Evolutionary conservation across 2,329 filamentous ascomycete species (phyloP), one percentile per base, ranked within the genome.

Genomic region (Curvularia eragrostidis): DNA sequence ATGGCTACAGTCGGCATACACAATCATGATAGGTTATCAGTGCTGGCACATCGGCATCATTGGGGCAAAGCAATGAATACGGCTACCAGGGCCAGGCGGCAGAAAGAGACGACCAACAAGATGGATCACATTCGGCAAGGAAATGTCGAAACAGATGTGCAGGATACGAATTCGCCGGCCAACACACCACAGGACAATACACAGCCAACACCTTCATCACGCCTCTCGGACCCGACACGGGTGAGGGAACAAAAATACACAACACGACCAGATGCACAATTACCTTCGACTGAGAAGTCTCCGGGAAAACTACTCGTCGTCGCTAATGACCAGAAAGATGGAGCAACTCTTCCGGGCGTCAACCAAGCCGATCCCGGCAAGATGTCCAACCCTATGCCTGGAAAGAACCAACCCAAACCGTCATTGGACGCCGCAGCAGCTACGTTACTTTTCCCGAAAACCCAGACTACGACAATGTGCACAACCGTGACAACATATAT

Each of bases 371-470:
- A 57, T 24, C 54, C 54, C 23, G 43, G 26, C 0, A 21, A 26
- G 13, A 54, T 54, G 18, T 32, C 18, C 12, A 48, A 38, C 9
- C 48, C 48, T 4, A 59, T 61, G 55, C 56, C 59, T 7, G 59
- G 59, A 18, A 55, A 59, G 23, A 61, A 59, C 8, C 59, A 61
- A 34, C 59, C 59, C 3, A 52, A 51, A 10, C 50, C 54, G n/a
- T 42, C 48, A 2, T 43, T 52, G 34, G 52, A 21, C 42, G 44
- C 55, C 18, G 44, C 46, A n/a, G 34, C 39, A 19, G 50, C 34
- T 15, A 15, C 38, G 7, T 32, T 41, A 7, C 21, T 28, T 21
- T 23, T 19, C 9, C 9, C 12, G 12, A 23, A 19, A 3, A 13
- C 12, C 18, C 24, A 23, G 23, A 5, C 32, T 8, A 36, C 46